Evolutionary conservation across 495 filamentous ascomycete species (phyloP), one percentile per base, ranked within the genome.

Genomic region (Daldinia loculata): DNA sequence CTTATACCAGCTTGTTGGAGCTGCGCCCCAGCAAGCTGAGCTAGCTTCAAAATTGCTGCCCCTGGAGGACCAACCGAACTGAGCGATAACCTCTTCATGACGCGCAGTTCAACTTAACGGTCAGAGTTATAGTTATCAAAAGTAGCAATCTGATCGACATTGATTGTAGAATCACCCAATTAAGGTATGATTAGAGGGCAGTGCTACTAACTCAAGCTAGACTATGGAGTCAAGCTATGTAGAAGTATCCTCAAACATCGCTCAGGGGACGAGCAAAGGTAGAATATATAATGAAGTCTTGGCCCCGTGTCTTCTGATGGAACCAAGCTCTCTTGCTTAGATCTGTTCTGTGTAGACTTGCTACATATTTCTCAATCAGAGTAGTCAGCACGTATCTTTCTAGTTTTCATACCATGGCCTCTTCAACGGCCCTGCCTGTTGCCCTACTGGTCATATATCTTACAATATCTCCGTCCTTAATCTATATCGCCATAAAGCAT

Each of bases 401-500:
- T 59, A 32, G 4, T 32, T 17, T 43, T 3, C 50, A 43, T 15
- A 0, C 65, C 17, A 71, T 71, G 69, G 52, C 69, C 41, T 61
- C 68, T 61, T 57, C 69, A 19, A 56, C 29, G 56, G 68, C 67
- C 17, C 66, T 84, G 22, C 75, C 77, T 19, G 29, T 70, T 9
- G 79, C 79, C n/a, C 65, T 79, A 9, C 61, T 82, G 3, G 73
- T 74, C 27, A 77, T 83, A 45, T 85, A 83, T 56, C 38, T 73
- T 22, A 43, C 75, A 30, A 68, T 82, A 43, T 55, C 74, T 9
- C 62, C 76, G n/a, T 75, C 77, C 5, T 45, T 66, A 19, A 56
- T 79, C 39, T 83, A 78, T 66, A 59, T 78, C 51, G 60, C 77
- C 39, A 45, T 71, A 58, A 73, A 70, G 22, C 82, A 84, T 53